Percentiles rank a stretch among this genome's conserved stretches.
phyloP scores from a whole-genome alignment of 305 asterid genomes.

The Solanum hybrid region DNA sequence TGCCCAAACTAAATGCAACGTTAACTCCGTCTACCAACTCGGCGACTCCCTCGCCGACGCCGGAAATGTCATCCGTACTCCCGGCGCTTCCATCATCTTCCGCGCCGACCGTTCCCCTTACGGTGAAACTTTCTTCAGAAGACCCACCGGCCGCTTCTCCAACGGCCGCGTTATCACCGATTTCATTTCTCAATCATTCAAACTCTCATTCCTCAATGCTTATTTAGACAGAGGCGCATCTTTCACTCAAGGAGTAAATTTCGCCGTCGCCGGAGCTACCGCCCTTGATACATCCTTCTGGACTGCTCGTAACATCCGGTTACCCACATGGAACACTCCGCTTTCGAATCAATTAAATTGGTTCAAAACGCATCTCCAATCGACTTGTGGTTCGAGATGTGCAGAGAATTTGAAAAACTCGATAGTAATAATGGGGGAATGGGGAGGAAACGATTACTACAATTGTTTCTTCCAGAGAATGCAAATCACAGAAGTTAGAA shows the following conservation, averaged over 20 bases:
- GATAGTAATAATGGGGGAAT: slow-evolving; percentile 13
- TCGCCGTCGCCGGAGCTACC: slow-evolving; percentile 58
- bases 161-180: slow-evolving; percentile 62
- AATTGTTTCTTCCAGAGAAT: neutral
- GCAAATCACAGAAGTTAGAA: neutral
- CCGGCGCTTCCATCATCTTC: slow-evolving; percentile 14
- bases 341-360: slow-evolving; percentile 6
- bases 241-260: slow-evolving; percentile 36
- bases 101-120: slow-evolving; percentile 50
- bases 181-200: slow-evolving; percentile 33
- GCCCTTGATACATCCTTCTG: slow-evolving; percentile 32
- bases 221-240: slow-evolving; percentile 25
- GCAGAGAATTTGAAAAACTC: neutral
- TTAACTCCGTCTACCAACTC: slow-evolving; percentile 16
- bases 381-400: neutral
- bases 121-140: slow-evolving; percentile 59
- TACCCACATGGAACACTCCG: neutral
- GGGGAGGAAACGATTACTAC: slow-evolving; percentile 12
- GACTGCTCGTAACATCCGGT: neutral
- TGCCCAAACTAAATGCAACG: neutral
- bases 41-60: slow-evolving; percentile 67
- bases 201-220: slow-evolving; percentile 49
- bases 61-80: slow-evolving; percentile 44
- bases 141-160: slow-evolving; percentile 61
- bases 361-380: slow-evolving; percentile 9